Conservation (phyloP, 177 flowering plant genomes). For the Vitis hybrid region DNA sequence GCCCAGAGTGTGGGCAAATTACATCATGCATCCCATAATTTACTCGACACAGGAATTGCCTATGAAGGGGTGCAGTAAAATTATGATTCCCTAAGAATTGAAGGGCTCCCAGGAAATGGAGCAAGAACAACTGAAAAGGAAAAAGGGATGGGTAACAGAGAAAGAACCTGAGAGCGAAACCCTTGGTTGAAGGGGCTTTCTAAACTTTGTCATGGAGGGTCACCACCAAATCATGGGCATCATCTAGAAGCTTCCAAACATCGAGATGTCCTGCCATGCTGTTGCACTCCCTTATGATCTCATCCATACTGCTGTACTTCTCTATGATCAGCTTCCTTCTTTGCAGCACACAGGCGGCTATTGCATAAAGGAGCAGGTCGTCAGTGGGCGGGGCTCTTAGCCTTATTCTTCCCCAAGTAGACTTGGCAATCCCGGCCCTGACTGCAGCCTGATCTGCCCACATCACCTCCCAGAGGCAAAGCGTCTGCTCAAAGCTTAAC, state of each 20-base stretch:
- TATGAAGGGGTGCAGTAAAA: neutral
- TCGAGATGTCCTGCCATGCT: slow-evolving; percentile 18
- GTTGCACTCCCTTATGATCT: slow-evolving; percentile 20
- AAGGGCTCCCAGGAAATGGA: neutral
- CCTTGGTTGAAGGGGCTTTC: no score
- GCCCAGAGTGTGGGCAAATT: slow-evolving; percentile 26
- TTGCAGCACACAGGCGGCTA: slow-evolving; percentile 16
- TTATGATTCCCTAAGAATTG: neutral
- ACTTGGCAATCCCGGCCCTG: slow-evolving; percentile 33
- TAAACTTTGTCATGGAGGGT: slow-evolving; percentile 9
- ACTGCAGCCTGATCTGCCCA: slow-evolving; percentile 50
- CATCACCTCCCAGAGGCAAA: slow-evolving; percentile 49
- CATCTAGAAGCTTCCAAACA: slow-evolving; percentile 22
- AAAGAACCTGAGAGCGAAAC: neutral
- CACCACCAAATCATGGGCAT: slow-evolving; percentile 19
- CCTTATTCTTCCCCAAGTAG: slow-evolving; percentile 40
- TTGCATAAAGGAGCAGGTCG: slow-evolving; percentile 16
- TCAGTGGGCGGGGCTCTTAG: slow-evolving; percentile 14
- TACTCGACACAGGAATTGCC: slow-evolving; percentile 5
- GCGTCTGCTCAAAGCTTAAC: slow-evolving; percentile 35
- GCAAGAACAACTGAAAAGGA: neutral
- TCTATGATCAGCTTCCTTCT: slow-evolving; percentile 17
- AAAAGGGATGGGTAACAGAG: neutral
- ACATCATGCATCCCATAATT: slow-evolving; percentile 12
- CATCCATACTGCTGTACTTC: slow-evolving; percentile 19